A percentile compares a stretch with the other conserved stretches of the same genome.
These are phyloP conservation scores for Microascus cirrosus DNA, from an alignment of 2,329 filamentous ascomycete species.

Conservation along the genomic window DNA sequence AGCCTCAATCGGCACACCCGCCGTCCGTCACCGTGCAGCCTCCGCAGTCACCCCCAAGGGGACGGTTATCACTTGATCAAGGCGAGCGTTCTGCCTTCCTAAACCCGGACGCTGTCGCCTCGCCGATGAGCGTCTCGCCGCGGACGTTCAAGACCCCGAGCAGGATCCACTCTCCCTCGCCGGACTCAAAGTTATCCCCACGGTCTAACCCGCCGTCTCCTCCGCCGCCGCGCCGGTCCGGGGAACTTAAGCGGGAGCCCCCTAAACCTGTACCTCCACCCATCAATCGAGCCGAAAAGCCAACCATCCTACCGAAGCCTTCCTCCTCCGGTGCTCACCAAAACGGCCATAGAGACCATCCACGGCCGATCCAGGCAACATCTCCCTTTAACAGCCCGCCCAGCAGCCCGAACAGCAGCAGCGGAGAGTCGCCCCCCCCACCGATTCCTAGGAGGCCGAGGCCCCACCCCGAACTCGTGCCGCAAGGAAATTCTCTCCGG, in stretches of 20 bases:
- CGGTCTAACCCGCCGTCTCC: conserved; percentile 48
- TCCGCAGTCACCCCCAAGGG: conserved; percentile 56
- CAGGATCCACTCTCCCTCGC: conserved; percentile 39
- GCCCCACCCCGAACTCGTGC: conserved; percentile 21
- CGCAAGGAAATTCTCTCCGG: conserved; percentile 10
- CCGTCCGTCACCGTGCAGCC: conserved; percentile 60
- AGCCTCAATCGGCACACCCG: conserved; percentile 26
- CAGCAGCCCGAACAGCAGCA: conserved; percentile 52
- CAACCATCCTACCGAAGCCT: conserved; percentile 17
- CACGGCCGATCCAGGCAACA: conserved; percentile 23
- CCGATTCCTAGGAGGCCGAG: conserved; percentile 38
- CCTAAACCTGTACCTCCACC: conserved; percentile 50
- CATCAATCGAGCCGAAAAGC: conserved; percentile 69
- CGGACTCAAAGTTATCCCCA: conserved; percentile 37
- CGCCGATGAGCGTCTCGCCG: conserved; percentile 24
- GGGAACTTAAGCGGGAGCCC: conserved; percentile 39
- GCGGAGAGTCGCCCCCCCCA: conserved; percentile 37
- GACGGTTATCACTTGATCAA: conserved; percentile 20
- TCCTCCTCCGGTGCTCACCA: conserved; percentile 10
- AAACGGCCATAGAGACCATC: not conserved
- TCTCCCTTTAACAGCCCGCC: conserved; percentile 87
- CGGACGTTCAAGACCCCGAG: conserved; percentile 43
- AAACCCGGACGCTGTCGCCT: conserved; percentile 31
- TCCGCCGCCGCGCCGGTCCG: conserved; percentile 52
- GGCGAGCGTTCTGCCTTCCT: conserved; percentile 33